Conservation (phyloP, 208 protist genomes). For the Trypanosoma rangeli region DNA sequence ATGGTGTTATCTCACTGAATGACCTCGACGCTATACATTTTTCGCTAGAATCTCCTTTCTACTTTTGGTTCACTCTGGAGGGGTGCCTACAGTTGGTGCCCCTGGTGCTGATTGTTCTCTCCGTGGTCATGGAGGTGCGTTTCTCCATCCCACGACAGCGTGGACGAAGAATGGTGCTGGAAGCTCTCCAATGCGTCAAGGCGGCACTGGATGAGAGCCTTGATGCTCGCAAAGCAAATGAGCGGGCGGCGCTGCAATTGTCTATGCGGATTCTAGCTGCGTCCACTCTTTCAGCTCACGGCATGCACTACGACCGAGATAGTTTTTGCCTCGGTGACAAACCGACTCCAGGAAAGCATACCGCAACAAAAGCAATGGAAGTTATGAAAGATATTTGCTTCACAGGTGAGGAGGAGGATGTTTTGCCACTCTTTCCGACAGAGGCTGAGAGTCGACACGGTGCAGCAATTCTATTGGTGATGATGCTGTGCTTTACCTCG, state of each 20-base stretch:
- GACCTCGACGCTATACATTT: conserved; percentile 21
- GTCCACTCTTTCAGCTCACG: conserved; percentile 7
- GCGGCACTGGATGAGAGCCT: conserved; percentile 13
- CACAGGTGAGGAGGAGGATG: conserved; percentile 3
- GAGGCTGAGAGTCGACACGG: conserved; percentile 28
- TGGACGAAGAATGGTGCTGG: conserved; percentile 32
- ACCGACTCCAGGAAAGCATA: neutral
- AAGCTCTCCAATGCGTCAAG: conserved; percentile 39
- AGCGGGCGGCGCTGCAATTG: conserved; percentile 41
- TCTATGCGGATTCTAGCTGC: conserved; percentile 48
- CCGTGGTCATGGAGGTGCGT: conserved; percentile 49
- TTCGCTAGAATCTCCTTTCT: neutral
- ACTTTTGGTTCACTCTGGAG: conserved; percentile 40
- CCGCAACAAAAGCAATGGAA: neutral
- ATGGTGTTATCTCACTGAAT: conserved; percentile 13
- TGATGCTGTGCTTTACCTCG: conserved; percentile 58
- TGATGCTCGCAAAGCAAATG: conserved; percentile 19
- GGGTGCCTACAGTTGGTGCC: conserved; percentile 64
- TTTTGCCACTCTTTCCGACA: conserved; percentile 5
- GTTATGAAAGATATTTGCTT: neutral
- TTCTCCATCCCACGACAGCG: conserved; percentile 22
- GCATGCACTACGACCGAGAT: neutral
- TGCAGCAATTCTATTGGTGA: conserved; percentile 54
- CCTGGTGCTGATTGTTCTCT: conserved; percentile 68
- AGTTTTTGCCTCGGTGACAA: neutral